These are phyloP conservation scores for Thielaviopsis musarum DNA, from an alignment of 2,329 filamentous ascomycete species.

Conservation along the genomic window DNA sequence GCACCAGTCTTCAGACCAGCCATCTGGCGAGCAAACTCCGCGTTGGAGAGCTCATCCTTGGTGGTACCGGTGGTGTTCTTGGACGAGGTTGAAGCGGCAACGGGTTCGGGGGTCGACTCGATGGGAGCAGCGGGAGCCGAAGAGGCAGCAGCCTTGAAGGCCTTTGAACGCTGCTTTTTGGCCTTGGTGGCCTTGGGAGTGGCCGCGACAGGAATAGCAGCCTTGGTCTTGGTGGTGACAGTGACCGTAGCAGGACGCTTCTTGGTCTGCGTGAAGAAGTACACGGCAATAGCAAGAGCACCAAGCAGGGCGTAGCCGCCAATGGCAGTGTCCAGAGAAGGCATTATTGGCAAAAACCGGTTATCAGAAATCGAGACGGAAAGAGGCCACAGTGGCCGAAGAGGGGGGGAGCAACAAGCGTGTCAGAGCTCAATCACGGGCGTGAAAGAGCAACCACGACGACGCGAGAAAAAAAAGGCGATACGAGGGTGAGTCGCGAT, in stretches of 20 bases:
- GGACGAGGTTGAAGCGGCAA: slow-evolving; percentile 13
- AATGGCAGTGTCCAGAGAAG: slow-evolving; percentile 17
- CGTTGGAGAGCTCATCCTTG: slow-evolving; percentile 41
- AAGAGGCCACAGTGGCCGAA: slow-evolving; percentile 2
- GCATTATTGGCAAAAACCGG: slow-evolving; percentile 12
- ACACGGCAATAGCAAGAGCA: slow-evolving; percentile 21
- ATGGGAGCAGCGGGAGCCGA: slow-evolving; percentile 1
- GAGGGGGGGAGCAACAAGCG: not conserved
- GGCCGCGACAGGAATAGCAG: slow-evolving; percentile 11
- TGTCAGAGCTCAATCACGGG: not conserved
- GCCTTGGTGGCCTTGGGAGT: slow-evolving; percentile 21
- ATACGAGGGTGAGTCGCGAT: not conserved
- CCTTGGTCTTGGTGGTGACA: slow-evolving; percentile 1
- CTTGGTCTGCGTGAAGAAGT: slow-evolving; percentile 21
- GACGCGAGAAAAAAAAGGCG: not conserved
- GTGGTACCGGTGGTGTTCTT: slow-evolving; percentile 21
- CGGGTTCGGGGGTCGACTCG: not conserved
- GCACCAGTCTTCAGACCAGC: slow-evolving; percentile 50
- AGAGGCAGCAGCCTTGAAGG: slow-evolving; percentile 20
- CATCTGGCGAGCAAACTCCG: slow-evolving; percentile 62
- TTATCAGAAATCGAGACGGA: not conserved
- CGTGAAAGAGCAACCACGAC: not conserved
- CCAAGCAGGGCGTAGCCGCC: slow-evolving; percentile 22
- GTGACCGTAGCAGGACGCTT: slow-evolving; percentile 15
- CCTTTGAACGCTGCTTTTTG: slow-evolving; percentile 30